phyloP scores from a whole-genome alignment of 2,329 filamentous ascomycete species.

The Colletotrichum cordylinicola region DNA sequence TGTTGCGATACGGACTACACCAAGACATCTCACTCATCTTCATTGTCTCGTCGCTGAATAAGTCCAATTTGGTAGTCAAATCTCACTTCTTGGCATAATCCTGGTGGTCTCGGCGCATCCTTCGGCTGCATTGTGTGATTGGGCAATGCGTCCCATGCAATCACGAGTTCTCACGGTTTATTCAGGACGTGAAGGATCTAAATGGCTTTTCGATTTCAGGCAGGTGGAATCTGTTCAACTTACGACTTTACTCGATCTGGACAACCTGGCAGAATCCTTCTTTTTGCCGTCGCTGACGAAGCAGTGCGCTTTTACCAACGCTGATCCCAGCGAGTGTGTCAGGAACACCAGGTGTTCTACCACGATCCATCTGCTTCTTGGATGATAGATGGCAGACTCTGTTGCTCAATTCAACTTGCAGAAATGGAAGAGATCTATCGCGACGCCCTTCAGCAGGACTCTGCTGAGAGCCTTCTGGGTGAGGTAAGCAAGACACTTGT shows the following conservation, averaged over 20 bases:
- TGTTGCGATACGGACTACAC: not conserved
- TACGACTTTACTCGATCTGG: not conserved
- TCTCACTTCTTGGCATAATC: constrained; percentile 10
- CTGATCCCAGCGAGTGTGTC: not conserved
- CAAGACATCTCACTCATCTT: not conserved
- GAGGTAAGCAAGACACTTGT: not conserved
- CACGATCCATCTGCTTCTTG: not conserved
- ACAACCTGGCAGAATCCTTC: not conserved
- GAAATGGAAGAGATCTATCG: constrained; percentile 10
- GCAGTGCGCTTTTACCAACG: not conserved
- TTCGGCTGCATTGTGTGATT: not conserved
- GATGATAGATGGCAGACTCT: too few species aligned
- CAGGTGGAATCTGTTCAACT: not conserved
- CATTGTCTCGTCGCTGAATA: not conserved
- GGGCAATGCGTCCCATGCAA: not conserved
- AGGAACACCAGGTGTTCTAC: not conserved
- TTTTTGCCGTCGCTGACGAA: not conserved
- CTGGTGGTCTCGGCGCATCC: constrained; percentile 7
- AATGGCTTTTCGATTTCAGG: not conserved
- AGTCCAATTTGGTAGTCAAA: not conserved
- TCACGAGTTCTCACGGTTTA: not conserved
- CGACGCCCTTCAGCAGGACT: not conserved
- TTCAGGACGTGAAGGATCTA: not conserved
- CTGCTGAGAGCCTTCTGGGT: not conserved
- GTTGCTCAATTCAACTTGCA: rapidly evolving